Evolutionary conservation across 2,329 filamentous ascomycete genomes (phyloP), one percentile per base, ranked within the genome.

Genomic region (Cordyceps javanica): DNA sequence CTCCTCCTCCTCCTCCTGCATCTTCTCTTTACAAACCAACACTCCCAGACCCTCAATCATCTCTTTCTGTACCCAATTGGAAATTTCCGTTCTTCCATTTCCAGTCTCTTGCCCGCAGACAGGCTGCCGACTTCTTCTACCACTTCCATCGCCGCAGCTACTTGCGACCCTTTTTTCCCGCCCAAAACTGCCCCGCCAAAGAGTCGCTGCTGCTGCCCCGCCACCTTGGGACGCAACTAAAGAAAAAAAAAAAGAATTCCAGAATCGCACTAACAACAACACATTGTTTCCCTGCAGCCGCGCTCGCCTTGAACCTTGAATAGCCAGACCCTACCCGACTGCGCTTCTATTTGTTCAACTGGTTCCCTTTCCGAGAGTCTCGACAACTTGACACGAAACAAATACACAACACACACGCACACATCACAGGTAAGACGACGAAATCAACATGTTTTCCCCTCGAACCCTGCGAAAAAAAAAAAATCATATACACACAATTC

Each of bases 211-310:
- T n/a, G 25, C 42, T 56, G 44, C 53, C 53, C 53, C 53, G 42
- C 53, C 53, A 56, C 41, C n/a, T n/a, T 46, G 23, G 26, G 32
- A 56, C 41, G 52, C 52, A 21, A 41, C 28, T n/a, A 19, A 30
- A 30, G 23, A 46, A 26, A 55, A 30, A 46, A 26, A 30, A 46
- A 38, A 36, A 46, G n/a, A n/a, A n/a, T n/a, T n/a, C n/a, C 30
- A 55, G 41, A 38, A 55, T 34, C 51, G n/a, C 30, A 55, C 52
- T 55, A 55, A 54, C 39, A 38, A 44, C 36, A 46, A 41, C 28
- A 39, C 39, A 54, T 54, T 26, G 25, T 26, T 34, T n/a, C 6
- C 36, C 36, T 46, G 30, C 52, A 55, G 49, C 49, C n/a, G n/a
- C 19, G 26, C 16, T 26, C 26, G 25, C 32, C 48, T n/a, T n/a